These are phyloP conservation scores for Fusarium floridanum DNA, from an alignment of 2,329 filamentous ascomycete genomes.

Conservation along the genomic window DNA sequence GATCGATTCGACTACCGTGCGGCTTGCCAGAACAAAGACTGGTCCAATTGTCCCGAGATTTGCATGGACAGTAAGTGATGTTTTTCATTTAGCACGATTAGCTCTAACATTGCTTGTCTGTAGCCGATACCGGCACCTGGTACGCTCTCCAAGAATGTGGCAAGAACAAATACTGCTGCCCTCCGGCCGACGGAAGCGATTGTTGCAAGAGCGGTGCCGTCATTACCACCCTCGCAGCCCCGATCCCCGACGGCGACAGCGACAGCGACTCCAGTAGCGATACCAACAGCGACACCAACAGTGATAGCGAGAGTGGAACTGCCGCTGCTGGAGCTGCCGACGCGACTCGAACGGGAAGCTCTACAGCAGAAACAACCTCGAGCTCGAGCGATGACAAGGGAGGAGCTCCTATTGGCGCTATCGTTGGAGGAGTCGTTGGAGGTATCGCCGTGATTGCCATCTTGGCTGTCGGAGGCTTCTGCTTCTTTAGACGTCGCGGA, in stretches of 20 bases:
- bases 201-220: constrained; percentile 36
- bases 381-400: background rate
- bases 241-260: background rate
- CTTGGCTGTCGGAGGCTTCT: constrained; percentile 23
- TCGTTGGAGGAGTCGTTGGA: constrained; percentile 36
- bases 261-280: background rate
- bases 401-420: constrained; percentile 19
- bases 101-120: background rate
- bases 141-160: constrained; percentile 23
- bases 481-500: constrained; percentile 26
- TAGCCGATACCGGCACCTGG: constrained; percentile 32
- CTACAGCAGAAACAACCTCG: background rate
- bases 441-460: constrained; percentile 32
- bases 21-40: constrained; percentile 40
- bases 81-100: background rate
- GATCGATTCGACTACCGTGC: constrained; percentile 35
- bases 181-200: constrained; percentile 16
- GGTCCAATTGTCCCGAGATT: constrained; percentile 36
- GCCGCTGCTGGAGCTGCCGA: background rate
- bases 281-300: background rate
- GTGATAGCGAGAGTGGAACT: background rate
- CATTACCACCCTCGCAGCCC: constrained; percentile 29
- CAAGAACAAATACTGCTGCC: constrained; percentile 41
- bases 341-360: constrained; percentile 4
- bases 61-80: constrained; percentile 36